phyloP scores from a whole-genome alignment of 176 grass and related monocot species.

The Carex parvula region DNA sequence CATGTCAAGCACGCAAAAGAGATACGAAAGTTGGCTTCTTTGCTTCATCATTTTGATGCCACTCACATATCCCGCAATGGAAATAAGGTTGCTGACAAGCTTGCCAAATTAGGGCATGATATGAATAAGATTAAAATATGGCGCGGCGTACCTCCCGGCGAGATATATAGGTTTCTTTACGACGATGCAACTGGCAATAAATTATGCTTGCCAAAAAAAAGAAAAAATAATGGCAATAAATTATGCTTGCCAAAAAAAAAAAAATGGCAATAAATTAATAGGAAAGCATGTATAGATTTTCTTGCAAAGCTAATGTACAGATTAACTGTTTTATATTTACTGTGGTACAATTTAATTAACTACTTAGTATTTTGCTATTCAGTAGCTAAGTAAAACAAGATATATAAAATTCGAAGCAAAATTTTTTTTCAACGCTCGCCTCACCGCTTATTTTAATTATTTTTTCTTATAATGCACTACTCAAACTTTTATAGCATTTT shows the following conservation, averaged over 20 bases:
- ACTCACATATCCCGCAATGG: slow-evolving; percentile 50
- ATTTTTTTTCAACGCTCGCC: too few relatives aligned
- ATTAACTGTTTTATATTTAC: neutral
- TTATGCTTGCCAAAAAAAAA: too few relatives aligned
- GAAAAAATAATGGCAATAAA: too few relatives aligned
- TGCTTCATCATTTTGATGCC: slow-evolving; percentile 28
- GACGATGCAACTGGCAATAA: slow-evolving; percentile 23
- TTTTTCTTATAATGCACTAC: too few relatives aligned
- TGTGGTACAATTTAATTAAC: neutral
- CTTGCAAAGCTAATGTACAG: neutral
- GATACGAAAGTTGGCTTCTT: slow-evolving; percentile 34
- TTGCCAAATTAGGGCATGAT: slow-evolving; percentile 44
- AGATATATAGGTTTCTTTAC: slow-evolving; percentile 32
- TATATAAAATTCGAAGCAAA: neutral
- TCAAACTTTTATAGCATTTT: too few relatives aligned
- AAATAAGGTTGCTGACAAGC: slow-evolving; percentile 56
- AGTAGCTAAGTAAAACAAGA: neutral
- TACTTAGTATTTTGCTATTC: neutral
- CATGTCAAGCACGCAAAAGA: slow-evolving; percentile 30
- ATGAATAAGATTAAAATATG: slow-evolving; percentile 28
- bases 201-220: too few relatives aligned
- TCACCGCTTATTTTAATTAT: too few relatives aligned
- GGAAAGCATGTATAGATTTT: neutral
- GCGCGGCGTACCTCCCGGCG: slow-evolving; percentile 38
- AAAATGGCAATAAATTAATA: too few relatives aligned